These are phyloP conservation scores for Pseudonitzschia delicatissima DNA, from an alignment of 108 stramenopile genomes.

Conservation along the genomic window DNA sequence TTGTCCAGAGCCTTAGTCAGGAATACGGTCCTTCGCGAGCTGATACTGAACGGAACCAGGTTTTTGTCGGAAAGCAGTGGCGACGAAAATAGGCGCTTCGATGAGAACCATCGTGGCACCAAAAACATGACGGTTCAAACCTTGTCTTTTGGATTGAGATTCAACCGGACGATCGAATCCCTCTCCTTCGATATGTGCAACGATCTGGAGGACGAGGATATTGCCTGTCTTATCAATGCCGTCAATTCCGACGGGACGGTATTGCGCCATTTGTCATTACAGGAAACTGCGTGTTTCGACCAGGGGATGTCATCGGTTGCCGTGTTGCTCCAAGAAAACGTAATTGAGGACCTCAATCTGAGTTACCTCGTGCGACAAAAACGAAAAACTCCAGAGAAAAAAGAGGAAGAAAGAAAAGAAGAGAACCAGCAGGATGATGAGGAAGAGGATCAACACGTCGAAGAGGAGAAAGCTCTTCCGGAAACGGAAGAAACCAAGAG, in stretches of 20 bases:
- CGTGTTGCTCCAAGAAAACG: conserved; percentile 22
- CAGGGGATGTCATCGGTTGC: conserved; percentile 25
- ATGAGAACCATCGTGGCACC: background rate
- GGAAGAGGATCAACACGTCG: conserved; percentile 3
- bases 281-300: conserved; percentile 21
- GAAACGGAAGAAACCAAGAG: background rate
- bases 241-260: conserved; percentile 13
- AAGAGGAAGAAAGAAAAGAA: background rate
- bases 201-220: conserved; percentile 14
- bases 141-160: conserved; percentile 28
- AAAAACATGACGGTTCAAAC: background rate
- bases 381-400: conserved; percentile 6
- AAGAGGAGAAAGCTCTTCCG: background rate
- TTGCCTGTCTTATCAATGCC: conserved; percentile 4
- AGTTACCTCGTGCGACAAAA: conserved; percentile 25
- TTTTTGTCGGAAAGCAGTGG: background rate
- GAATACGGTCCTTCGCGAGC: conserved; percentile 15
- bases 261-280: conserved; percentile 12
- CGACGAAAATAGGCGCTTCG: background rate
- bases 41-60: conserved; percentile 3
- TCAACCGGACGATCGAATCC: conserved; percentile 21
- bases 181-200: conserved; percentile 21
- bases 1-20: conserved; percentile 21
- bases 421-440: background rate
- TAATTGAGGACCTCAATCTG: conserved; percentile 25